A percentile compares a stretch with the other conserved stretches of the same genome.
Conservation (phyloP, 768 basidiomycete genomes). For the Rhodotorula taiwanensis region DNA sequence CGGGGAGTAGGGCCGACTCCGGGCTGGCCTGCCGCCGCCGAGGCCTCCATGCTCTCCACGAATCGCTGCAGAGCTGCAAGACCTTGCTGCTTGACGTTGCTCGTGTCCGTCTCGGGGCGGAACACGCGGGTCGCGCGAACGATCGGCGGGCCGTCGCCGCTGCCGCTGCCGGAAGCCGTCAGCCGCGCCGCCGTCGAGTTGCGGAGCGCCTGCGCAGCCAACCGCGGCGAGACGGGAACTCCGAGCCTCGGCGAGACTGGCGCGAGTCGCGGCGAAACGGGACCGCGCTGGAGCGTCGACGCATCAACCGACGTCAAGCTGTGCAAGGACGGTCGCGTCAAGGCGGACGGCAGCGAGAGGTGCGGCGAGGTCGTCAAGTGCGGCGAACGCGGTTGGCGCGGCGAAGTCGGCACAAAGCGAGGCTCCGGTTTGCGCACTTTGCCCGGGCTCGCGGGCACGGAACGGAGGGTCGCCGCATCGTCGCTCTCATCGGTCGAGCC, state of each 20-base stretch:
- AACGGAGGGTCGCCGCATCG: neutral
- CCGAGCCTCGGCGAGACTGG: too few species aligned
- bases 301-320: neutral
- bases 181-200: conserved; percentile 33
- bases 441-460: neutral
- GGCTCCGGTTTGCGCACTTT: conserved; percentile 8
- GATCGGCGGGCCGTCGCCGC: conserved; percentile 28
- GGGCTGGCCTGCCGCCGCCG: neutral
- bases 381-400: conserved; percentile 14
- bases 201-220: conserved; percentile 28
- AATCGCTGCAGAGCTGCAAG: conserved; percentile 40
- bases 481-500: conserved; percentile 5
- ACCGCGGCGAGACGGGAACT: conserved; percentile 13
- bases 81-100: conserved; percentile 37
- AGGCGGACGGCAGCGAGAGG: neutral
- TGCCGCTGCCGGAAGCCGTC: conserved; percentile 11
- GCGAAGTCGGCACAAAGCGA: conserved; percentile 30
- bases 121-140: conserved; percentile 39
- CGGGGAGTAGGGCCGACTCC: too few species aligned
- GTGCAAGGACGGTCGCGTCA: neutral
- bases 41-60: conserved; percentile 37
- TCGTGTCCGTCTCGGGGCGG: conserved; percentile 38
- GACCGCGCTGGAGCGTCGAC: conserved; percentile 12
- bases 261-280: conserved; percentile 2
- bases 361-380: neutral